phyloP scores from a whole-genome alignment of 2,329 filamentous ascomycete species.

The Plenodomus lindquistii region DNA sequence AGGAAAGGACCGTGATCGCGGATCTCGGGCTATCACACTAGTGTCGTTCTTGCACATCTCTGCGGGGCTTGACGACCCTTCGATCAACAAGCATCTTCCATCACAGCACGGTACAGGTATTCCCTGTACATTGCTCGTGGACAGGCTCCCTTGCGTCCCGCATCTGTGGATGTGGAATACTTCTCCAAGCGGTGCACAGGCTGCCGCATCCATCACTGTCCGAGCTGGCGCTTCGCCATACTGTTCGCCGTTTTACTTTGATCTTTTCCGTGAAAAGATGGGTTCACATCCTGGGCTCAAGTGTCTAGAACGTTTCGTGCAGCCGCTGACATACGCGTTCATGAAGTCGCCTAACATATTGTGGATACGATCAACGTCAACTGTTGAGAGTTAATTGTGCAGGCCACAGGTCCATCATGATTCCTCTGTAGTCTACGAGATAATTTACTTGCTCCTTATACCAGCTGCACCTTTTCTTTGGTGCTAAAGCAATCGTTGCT shows the following conservation, averaged over 20 bases:
- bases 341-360: conserved; percentile 1
- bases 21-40: conserved; percentile 21
- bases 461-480: background rate
- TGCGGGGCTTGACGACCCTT: conserved; percentile 5
- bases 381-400: background rate
- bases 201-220: conserved; percentile 12
- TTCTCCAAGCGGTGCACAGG: conserved; percentile 6
- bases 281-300: conserved; percentile 8
- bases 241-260: conserved; percentile 21
- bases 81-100: conserved; percentile 13
- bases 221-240: conserved; percentile 24
- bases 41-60: conserved; percentile 14
- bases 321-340: conserved; percentile 16
- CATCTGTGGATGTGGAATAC: conserved; percentile 6
- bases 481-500: background rate
- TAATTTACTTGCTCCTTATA: background rate
- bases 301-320: conserved; percentile 17
- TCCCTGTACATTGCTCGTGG: conserved; percentile 1
- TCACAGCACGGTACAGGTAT: conserved; percentile 3
- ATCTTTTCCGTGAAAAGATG: conserved; percentile 1
- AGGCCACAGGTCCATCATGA: background rate
- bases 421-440: background rate
- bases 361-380: conserved; percentile 6
- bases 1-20: background rate
- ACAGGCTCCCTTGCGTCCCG: conserved; percentile 1